A percentile compares a stretch with the other conserved stretches of the same genome.
Conservation (phyloP, 495 filamentous ascomycete genomes). For the Penicillium desertorum region DNA sequence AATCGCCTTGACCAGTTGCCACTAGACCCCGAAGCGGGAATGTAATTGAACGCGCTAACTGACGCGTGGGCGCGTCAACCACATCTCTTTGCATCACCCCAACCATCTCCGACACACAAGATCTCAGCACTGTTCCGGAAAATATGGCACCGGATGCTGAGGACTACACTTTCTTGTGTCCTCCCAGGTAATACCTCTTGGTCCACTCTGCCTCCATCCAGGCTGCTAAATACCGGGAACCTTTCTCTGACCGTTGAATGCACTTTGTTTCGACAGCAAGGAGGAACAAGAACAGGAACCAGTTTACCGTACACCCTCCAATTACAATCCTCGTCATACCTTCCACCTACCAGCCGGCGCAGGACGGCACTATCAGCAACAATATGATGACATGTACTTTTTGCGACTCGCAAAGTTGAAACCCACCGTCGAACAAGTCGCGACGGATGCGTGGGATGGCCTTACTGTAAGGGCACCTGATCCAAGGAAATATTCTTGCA, state of each 20-base stretch:
- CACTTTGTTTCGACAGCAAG: conserved; percentile 27
- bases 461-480: conserved; percentile 50
- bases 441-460: conserved; percentile 71
- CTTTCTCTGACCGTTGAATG: conserved; percentile 24
- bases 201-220: background rate
- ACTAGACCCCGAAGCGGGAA: conserved; percentile 26
- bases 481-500: background rate
- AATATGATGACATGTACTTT: conserved; percentile 98
- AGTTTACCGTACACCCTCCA: conserved; percentile 52
- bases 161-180: conserved; percentile 37
- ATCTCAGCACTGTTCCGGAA: conserved; percentile 13
- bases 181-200: conserved; percentile 35
- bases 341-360: conserved; percentile 67
- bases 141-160: conserved; percentile 29
- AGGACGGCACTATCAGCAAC: conserved; percentile 83
- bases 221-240: background rate
- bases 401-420: conserved; percentile 85
- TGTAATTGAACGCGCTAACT: conserved; percentile 34
- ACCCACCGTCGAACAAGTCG: conserved; percentile 73
- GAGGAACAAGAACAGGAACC: conserved; percentile 43
- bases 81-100: conserved; percentile 9
- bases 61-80: conserved; percentile 26
- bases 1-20: background rate
- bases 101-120: conserved; percentile 7
- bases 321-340: conserved; percentile 72